phyloP scores from a whole-genome alignment of 2,329 filamentous ascomycete species.

The Neopestalotiopsis sp. region DNA sequence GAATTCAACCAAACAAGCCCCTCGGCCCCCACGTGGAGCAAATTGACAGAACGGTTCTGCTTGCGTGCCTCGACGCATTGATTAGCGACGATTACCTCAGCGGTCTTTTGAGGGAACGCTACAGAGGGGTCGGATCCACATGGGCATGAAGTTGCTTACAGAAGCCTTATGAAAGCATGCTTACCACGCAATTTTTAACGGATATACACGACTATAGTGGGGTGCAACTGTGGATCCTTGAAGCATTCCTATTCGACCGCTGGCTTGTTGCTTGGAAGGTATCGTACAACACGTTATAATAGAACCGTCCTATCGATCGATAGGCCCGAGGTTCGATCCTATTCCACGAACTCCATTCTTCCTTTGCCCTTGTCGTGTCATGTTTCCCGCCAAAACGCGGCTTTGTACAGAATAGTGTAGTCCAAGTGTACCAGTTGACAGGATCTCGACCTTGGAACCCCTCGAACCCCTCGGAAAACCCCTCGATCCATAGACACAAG shows the following conservation, averaged over 20 bases:
- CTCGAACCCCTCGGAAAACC: not conserved
- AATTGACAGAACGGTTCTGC: not conserved
- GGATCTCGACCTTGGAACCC: not conserved
- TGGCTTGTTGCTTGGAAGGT: no score
- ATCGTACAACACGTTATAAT: no score
- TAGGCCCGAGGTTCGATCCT: no score
- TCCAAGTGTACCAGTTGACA: not conserved
- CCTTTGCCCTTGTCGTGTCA: no score
- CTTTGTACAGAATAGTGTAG: not conserved
- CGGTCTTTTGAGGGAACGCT: not conserved
- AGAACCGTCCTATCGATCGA: no score
- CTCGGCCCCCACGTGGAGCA: not conserved
- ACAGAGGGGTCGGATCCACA: not conserved
- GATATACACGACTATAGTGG: not conserved
- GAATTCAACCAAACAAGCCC: not conserved
- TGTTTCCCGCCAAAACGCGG: no score
- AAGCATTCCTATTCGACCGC: not conserved
- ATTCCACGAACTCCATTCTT: no score
- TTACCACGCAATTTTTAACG: not conserved
- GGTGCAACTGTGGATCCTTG: not conserved
- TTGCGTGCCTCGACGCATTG: not conserved
- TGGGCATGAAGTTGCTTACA: not conserved
- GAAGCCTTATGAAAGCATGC: not conserved
- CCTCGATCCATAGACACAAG: not conserved
- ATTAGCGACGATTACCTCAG: slow-evolving; percentile 13